These are phyloP conservation scores for Tuber umbilicatum DNA, from an alignment of 495 filamentous ascomycete genomes.

Conservation along the genomic window DNA sequence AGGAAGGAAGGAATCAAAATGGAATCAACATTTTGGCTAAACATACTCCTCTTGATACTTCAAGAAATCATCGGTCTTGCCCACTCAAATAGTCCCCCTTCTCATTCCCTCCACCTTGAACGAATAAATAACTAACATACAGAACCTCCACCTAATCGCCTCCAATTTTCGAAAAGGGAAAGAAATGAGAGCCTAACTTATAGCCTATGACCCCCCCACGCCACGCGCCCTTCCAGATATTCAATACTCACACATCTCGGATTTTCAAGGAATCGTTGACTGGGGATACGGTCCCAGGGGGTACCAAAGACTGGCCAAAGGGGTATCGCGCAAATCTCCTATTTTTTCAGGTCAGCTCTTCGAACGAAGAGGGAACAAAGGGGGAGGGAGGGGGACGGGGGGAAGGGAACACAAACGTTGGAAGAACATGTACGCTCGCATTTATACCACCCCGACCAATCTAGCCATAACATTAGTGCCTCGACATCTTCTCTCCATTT, in stretches of 20 bases:
- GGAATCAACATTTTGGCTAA: background rate
- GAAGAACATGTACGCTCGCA: conserved; percentile 17
- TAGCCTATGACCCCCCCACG: conserved; percentile 1
- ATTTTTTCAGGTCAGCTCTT: background rate
- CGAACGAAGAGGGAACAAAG: background rate
- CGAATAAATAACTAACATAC: background rate
- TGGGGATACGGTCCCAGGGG: background rate
- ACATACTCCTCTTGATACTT: background rate
- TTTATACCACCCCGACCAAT: conserved; percentile 23
- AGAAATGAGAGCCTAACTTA: background rate
- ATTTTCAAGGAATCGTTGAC: conserved; percentile 5
- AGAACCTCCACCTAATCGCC: background rate
- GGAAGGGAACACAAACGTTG: conserved; percentile 1
- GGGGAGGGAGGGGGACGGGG: background rate
- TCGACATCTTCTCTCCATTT: conserved; percentile 9
- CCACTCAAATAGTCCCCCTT: background rate
- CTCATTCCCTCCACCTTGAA: background rate
- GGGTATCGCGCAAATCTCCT: conserved; percentile 20
- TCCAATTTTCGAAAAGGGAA: background rate
- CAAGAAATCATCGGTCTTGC: background rate
- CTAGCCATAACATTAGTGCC: conserved; percentile 17
- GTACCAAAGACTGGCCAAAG: conserved; percentile 18
- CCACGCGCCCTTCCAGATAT: conserved; percentile 9
- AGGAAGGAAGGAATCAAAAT: background rate
- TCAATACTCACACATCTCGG: conserved; percentile 14